Evolutionary conservation across 2,329 filamentous ascomycete species (phyloP).

Genomic region (Myriosclerotinia scirpicola): DNA sequence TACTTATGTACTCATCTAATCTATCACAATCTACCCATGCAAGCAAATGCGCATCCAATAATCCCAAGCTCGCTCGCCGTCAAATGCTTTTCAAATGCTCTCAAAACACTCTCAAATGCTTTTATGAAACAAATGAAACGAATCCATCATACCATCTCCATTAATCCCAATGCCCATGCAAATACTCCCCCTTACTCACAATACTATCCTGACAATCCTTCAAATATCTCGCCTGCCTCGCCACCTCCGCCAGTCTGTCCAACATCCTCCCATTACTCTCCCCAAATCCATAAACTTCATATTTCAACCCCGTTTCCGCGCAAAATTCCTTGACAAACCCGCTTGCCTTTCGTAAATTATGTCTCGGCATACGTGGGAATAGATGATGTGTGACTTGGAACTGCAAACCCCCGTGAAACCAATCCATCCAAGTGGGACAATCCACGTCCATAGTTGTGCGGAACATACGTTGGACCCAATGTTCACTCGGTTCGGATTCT

Average conservation of each 20-base stretch:
- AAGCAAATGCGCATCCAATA: background rate
- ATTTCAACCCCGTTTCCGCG: slow-evolving; percentile 76
- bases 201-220: slow-evolving; percentile 66
- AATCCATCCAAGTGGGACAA: slow-evolving; percentile 84
- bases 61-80: background rate
- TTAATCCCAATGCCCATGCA: slow-evolving; percentile 27
- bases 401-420: slow-evolving; percentile 83
- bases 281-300: slow-evolving; percentile 84
- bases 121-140: background rate
- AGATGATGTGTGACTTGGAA: slow-evolving; percentile 89
- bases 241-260: slow-evolving; percentile 72
- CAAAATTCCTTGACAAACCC: slow-evolving; percentile 79
- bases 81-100: background rate
- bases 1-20: background rate
- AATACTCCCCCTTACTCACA: slow-evolving; percentile 39
- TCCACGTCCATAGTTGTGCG: slow-evolving; percentile 93
- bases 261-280: slow-evolving; percentile 82
- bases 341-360: slow-evolving; percentile 76
- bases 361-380: slow-evolving; percentile 78
- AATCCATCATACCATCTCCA: background rate
- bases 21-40: background rate
- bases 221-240: slow-evolving; percentile 74
- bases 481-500: slow-evolving; percentile 79
- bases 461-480: slow-evolving; percentile 86
- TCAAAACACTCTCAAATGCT: background rate